Percentiles rank a stretch among this genome's conserved stretches.
Evolutionary conservation across 305 asterid genomes (phyloP).

Genomic region (Fraxinus sp.): DNA sequence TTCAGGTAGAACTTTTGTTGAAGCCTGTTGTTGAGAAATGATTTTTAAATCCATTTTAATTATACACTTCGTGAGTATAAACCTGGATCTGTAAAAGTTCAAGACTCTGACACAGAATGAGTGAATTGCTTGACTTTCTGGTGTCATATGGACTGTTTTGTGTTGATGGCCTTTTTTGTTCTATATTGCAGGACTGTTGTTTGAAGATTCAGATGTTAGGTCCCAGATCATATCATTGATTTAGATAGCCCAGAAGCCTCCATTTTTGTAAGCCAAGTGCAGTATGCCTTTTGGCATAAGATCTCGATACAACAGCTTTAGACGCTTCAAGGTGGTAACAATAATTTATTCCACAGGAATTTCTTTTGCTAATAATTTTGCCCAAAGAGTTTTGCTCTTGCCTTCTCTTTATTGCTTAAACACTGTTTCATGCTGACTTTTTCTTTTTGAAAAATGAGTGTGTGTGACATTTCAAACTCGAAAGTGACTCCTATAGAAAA

Average conservation of each 20-base stretch:
- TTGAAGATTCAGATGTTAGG: conserved; percentile 19
- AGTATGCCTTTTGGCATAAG: not conserved
- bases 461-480: not conserved
- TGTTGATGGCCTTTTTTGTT: conserved; percentile 8
- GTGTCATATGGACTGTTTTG: not conserved
- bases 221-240: conserved; percentile 15
- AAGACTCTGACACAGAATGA: not conserved
- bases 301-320: not conserved
- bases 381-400: not conserved
- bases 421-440: not conserved
- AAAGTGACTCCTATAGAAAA: conserved; percentile 13
- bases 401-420: conserved; percentile 8
- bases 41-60: not conserved
- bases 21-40: not conserved
- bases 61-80: not conserved
- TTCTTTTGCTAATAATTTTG: not conserved
- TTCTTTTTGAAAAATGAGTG: not conserved
- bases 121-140: not conserved
- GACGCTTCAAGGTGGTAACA: not conserved
- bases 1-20: not conserved
- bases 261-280: conserved; percentile 24
- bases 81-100: not conserved
- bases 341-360: conserved; percentile 10
- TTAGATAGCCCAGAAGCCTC: conserved; percentile 14
- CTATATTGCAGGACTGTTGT: conserved; percentile 24